These are phyloP conservation scores for Ophiostoma tasmaniense DNA, from an alignment of 2,329 filamentous ascomycete species.

Conservation along the genomic window DNA sequence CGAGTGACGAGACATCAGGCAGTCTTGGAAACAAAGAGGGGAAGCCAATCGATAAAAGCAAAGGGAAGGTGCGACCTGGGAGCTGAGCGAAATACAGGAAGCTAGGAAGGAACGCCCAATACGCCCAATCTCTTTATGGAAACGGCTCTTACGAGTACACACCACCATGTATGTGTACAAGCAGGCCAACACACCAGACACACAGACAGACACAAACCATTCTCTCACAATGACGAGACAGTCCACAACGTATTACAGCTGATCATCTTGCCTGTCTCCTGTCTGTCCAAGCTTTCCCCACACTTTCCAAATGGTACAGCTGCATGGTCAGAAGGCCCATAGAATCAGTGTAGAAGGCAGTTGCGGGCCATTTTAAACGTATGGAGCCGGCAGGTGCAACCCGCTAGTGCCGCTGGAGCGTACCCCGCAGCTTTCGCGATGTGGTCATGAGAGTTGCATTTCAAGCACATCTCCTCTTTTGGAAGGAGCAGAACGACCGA, in stretches of 20 bases:
- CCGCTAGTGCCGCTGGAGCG: slow-evolving; percentile 6
- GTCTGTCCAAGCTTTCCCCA: slow-evolving; percentile 15
- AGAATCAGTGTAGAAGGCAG: background rate
- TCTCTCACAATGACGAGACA: slow-evolving; percentile 6
- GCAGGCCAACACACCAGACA: background rate
- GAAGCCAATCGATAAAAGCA: background rate
- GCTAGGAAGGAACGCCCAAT: background rate
- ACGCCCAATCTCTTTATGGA: background rate
- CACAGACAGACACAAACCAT: background rate
- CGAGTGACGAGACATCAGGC: background rate
- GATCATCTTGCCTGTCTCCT: slow-evolving; percentile 4
- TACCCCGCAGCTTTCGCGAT: slow-evolving; percentile 10
- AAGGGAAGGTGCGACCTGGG: background rate
- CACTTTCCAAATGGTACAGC: slow-evolving; percentile 12
- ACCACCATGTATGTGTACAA: background rate
- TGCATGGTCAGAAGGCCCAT: slow-evolving; percentile 8
- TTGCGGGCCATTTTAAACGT: slow-evolving; percentile 1
- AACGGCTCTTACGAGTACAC: slow-evolving; percentile 1
- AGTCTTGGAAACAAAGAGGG: background rate
- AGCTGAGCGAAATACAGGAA: background rate
- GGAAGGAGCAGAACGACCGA: slow-evolving; percentile 7
- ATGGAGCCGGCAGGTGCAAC: slow-evolving; percentile 14
- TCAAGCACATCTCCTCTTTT: background rate
- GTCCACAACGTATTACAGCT: slow-evolving; percentile 2
- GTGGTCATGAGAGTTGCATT: background rate